phyloP scores from a whole-genome alignment of 2,329 filamentous ascomycete species.

The Pseudogymnoascus sp. region DNA sequence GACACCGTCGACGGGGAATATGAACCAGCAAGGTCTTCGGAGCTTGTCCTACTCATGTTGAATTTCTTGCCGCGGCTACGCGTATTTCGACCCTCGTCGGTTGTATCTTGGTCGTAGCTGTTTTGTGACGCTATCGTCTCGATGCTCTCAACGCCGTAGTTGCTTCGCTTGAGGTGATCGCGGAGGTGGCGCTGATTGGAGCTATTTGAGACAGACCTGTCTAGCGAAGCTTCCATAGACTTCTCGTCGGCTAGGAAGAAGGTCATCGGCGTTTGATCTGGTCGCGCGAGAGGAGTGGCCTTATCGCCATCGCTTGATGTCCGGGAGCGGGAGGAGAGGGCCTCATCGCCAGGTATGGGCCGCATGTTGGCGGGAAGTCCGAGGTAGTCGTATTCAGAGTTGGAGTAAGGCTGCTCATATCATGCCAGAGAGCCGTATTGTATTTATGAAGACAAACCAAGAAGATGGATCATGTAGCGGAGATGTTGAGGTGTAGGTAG shows the following conservation, averaged over 20 bases:
- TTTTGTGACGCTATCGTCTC: slow-evolving; percentile 27
- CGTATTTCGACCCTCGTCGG: slow-evolving; percentile 14
- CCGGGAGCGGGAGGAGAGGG: slow-evolving; percentile 31
- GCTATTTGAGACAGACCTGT: slow-evolving; percentile 25
- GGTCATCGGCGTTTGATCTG: slow-evolving; percentile 36
- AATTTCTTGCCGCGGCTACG: neutral
- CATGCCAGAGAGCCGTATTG: neutral
- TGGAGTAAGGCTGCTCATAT: slow-evolving; percentile 1
- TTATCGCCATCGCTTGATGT: slow-evolving; percentile 32
- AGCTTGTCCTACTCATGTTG: slow-evolving; percentile 13
- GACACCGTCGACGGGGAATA: slow-evolving; percentile 28
- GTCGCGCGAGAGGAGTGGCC: slow-evolving; percentile 29
- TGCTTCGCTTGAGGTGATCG: slow-evolving; percentile 31
- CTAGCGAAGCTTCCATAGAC: slow-evolving; percentile 35
- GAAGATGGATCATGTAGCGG: neutral
- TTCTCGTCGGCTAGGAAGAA: slow-evolving; percentile 45
- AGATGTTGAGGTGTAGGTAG: neutral
- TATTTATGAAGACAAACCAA: neutral
- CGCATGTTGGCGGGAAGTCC: slow-evolving; percentile 31
- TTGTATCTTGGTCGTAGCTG: slow-evolving; percentile 24
- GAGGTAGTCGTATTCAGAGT: neutral
- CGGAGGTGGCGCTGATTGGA: slow-evolving; percentile 25
- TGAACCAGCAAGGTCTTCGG: slow-evolving; percentile 21
- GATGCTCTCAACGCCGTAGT: slow-evolving; percentile 28
- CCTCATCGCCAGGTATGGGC: slow-evolving; percentile 39